Conservation (phyloP, 805 yeast genomes). For the Wickerhamomyces bovis region DNA sequence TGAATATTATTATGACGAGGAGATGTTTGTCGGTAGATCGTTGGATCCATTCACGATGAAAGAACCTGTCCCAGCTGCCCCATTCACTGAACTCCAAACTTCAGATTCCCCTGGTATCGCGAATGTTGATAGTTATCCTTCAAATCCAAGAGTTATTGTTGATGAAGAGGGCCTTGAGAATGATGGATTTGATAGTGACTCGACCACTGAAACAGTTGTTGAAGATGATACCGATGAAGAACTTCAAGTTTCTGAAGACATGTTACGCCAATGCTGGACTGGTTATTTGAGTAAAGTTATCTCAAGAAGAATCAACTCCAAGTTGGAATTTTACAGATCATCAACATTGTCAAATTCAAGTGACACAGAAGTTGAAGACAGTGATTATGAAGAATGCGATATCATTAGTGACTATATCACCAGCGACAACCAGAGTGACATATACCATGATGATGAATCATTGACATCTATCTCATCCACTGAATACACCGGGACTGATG, state of each 20-base stretch:
- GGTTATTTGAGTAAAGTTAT: slow-evolving; percentile 15
- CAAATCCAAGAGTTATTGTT: slow-evolving; percentile 6
- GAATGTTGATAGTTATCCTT: slow-evolving; percentile 3
- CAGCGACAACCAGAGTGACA: slow-evolving; percentile 4
- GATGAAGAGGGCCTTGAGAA: slow-evolving; percentile 6
- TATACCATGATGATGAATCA: slow-evolving; percentile 10
- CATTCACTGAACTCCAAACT: background rate
- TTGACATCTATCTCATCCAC: slow-evolving; percentile 14
- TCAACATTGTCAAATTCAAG: slow-evolving; percentile 9
- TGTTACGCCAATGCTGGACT: slow-evolving; percentile 1
- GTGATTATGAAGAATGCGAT: slow-evolving; percentile 2
- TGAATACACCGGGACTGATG: slow-evolving; percentile 3
- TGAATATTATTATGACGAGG: background rate
- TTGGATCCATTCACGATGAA: background rate
- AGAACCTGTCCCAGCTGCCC: background rate
- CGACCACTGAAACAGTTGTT: background rate
- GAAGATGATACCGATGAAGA: slow-evolving; percentile 7
- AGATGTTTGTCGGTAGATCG: background rate
- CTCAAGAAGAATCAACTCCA: slow-evolving; percentile 20
- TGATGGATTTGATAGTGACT: slow-evolving; percentile 3
- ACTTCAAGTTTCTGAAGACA: slow-evolving; percentile 4
- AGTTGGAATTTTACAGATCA: slow-evolving; percentile 13
- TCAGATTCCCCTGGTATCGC: background rate
- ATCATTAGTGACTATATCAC: slow-evolving; percentile 4
- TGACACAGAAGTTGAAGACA: slow-evolving; percentile 8